phyloP scores from a whole-genome alignment of 2,329 filamentous ascomycete species.

The Chaetoscypha palmicola region DNA sequence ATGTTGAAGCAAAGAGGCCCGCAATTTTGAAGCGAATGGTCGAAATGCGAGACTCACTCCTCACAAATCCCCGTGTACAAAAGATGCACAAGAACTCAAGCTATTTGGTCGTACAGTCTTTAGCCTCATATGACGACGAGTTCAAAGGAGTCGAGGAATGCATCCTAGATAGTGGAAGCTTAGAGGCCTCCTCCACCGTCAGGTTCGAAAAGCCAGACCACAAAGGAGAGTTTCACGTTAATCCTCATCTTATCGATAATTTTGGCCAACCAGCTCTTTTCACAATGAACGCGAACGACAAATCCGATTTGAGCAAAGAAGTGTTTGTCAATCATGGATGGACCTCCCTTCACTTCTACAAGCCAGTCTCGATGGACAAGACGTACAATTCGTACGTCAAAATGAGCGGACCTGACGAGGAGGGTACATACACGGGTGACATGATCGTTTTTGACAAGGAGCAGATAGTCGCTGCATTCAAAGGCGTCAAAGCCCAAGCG shows the following conservation, averaged over 20 bases:
- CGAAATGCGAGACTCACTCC: not conserved
- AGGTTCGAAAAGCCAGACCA: conserved; percentile 16
- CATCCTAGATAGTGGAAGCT: conserved; percentile 15
- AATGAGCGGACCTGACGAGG: conserved; percentile 11
- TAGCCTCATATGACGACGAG: conserved; percentile 17
- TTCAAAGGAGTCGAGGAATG: conserved; percentile 23
- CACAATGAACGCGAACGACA: conserved; percentile 18
- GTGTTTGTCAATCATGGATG: conserved; percentile 19
- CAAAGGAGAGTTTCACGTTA: conserved; percentile 17
- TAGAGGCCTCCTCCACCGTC: conserved; percentile 23
- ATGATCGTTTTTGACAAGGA: not conserved
- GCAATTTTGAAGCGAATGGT: not conserved
- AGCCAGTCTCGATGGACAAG: conserved; percentile 7
- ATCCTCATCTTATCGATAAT: conserved; percentile 20
- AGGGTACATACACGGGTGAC: not conserved
- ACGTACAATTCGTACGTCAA: conserved; percentile 18
- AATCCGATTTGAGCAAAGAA: conserved; percentile 12
- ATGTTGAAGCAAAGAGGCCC: not conserved
- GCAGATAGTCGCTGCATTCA: not conserved
- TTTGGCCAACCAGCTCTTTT: conserved; percentile 18
- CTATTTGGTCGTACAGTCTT: conserved; percentile 11
- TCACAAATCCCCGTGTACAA: not conserved
- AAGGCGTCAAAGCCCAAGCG: no score
- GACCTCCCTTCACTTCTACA: conserved; percentile 13
- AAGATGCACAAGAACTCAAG: not conserved